These are phyloP conservation scores for Xylariomycetidae sp. DNA, from an alignment of 2,329 filamentous ascomycete genomes.

Conservation along the genomic window DNA sequence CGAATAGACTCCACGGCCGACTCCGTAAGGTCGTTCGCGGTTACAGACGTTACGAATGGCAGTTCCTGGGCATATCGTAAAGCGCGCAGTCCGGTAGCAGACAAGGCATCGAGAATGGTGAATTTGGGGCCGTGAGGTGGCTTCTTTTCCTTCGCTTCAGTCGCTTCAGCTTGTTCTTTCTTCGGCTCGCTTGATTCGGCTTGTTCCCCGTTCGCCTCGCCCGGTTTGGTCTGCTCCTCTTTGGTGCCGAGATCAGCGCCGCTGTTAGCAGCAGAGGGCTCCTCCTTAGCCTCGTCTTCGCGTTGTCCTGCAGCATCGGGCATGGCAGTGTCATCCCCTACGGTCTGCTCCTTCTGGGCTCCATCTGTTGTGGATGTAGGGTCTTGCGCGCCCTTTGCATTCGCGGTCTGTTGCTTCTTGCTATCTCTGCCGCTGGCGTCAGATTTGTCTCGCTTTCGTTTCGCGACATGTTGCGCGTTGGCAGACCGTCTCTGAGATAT, in stretches of 20 bases:
- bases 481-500: slow-evolving; percentile 38
- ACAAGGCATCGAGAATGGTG: slow-evolving; percentile 89
- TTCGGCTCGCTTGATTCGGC: slow-evolving; percentile 9
- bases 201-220: slow-evolving; percentile 6
- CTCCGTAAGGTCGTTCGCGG: slow-evolving; percentile 81
- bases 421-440: slow-evolving; percentile 11
- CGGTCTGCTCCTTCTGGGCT: slow-evolving; percentile 2
- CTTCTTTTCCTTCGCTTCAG: slow-evolving; percentile 11
- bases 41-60: slow-evolving; percentile 73
- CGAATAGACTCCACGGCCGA: slow-evolving; percentile 75
- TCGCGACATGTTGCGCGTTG: slow-evolving; percentile 35
- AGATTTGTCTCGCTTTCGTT: slow-evolving; percentile 13
- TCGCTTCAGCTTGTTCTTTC: slow-evolving; percentile 7
- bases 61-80: slow-evolving; percentile 89
- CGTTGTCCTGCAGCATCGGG: slow-evolving; percentile 15
- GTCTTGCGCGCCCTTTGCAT: too few relatives aligned
- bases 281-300: slow-evolving; percentile 1
- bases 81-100: slow-evolving; percentile 85
- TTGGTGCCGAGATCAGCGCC: neutral
- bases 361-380: slow-evolving; percentile 7
- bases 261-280: slow-evolving; percentile 2
- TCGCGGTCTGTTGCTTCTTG: slow-evolving; percentile 18
- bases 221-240: slow-evolving; percentile 3
- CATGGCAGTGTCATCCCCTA: slow-evolving; percentile 10
- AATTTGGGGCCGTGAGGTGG: slow-evolving; percentile 44